Conservation (phyloP, 768 basidiomycete genomes). For the Terana coerulea region DNA sequence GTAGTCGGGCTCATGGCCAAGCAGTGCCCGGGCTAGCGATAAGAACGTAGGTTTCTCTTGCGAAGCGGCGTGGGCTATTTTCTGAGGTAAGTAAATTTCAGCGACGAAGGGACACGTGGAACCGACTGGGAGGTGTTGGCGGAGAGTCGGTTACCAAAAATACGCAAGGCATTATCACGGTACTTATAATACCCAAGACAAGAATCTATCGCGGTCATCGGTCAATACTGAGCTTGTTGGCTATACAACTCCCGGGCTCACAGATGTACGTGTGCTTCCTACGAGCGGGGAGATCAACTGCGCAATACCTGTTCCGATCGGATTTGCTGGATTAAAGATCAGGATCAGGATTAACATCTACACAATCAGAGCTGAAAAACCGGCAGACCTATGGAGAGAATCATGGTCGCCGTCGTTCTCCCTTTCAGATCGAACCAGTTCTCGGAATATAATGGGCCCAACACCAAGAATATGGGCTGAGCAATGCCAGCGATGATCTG, state of each 20-base stretch:
- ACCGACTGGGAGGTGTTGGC: conserved; percentile 75
- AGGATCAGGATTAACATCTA: too few species aligned
- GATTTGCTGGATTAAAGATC: conserved; percentile 14
- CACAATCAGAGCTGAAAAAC: too few species aligned
- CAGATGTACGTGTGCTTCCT: conserved; percentile 35
- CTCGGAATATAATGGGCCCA: conserved; percentile 80
- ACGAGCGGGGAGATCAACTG: conserved; percentile 9
- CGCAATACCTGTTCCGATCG: conserved; percentile 16
- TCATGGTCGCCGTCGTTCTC: conserved; percentile 75
- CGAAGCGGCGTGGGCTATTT: conserved; percentile 66
- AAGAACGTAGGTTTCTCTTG: conserved; percentile 48
- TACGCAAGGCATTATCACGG: conserved; percentile 53
- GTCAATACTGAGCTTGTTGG: not conserved
- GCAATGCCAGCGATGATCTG: conserved; percentile 62
- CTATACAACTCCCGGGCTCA: conserved; percentile 28
- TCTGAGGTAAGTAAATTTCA: not conserved
- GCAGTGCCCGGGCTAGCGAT: conserved; percentile 51
- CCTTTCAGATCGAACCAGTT: conserved; percentile 77
- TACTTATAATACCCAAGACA: conserved; percentile 67
- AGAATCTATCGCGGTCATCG: conserved; percentile 49
- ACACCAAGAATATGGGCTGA: conserved; percentile 71
- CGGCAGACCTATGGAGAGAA: conserved; percentile 44
- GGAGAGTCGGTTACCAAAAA: conserved; percentile 60
- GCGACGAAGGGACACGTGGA: not conserved
- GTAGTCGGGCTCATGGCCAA: conserved; percentile 31